Percentiles rank a stretch among this genome's conserved stretches.
Conservation (phyloP, 805 yeast species). For the Yarrowia phangngaensis region DNA sequence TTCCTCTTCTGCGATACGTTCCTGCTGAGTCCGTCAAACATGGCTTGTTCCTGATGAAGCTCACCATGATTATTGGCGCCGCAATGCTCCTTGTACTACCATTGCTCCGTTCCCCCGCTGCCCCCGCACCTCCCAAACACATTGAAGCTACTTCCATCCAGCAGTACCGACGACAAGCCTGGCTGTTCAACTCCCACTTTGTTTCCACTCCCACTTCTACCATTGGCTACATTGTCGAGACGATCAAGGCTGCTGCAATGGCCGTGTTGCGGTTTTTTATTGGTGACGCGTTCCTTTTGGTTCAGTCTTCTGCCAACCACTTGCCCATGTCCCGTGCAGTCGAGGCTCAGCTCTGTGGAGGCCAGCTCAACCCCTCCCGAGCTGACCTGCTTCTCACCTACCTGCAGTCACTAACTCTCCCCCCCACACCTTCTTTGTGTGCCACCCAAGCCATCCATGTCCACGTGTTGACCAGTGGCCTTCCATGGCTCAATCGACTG, state of each 20-base stretch:
- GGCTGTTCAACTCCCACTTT: conserved; percentile 35
- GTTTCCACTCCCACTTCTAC: conserved; percentile 31
- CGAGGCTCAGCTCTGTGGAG: conserved; percentile 42
- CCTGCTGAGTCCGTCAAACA: conserved; percentile 26
- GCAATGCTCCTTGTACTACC: conserved; percentile 36
- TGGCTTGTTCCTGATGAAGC: conserved; percentile 30
- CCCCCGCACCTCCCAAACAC: conserved; percentile 26
- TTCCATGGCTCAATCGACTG: conserved; percentile 28
- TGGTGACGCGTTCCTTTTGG: conserved; percentile 33
- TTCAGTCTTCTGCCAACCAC: conserved; percentile 24
- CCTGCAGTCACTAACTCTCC: conserved; percentile 33
- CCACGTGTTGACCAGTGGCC: conserved; percentile 33
- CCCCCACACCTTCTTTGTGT: conserved; percentile 32
- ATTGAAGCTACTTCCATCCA: conserved; percentile 12
- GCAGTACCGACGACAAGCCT: conserved; percentile 28
- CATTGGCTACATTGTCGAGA: conserved; percentile 15
- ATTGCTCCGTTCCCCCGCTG: conserved; percentile 28
- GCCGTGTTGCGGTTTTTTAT: conserved; percentile 31
- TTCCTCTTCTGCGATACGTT: conserved; percentile 20
- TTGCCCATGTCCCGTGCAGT: conserved; percentile 33
- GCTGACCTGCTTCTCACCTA: conserved; percentile 35
- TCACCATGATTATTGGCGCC: conserved; percentile 36
- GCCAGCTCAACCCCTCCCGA: conserved; percentile 36
- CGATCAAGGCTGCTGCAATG: conserved; percentile 29
- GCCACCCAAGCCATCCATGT: conserved; percentile 38